Conservation (phyloP, 805 yeast species). For the Kodamaea leandrae region DNA sequence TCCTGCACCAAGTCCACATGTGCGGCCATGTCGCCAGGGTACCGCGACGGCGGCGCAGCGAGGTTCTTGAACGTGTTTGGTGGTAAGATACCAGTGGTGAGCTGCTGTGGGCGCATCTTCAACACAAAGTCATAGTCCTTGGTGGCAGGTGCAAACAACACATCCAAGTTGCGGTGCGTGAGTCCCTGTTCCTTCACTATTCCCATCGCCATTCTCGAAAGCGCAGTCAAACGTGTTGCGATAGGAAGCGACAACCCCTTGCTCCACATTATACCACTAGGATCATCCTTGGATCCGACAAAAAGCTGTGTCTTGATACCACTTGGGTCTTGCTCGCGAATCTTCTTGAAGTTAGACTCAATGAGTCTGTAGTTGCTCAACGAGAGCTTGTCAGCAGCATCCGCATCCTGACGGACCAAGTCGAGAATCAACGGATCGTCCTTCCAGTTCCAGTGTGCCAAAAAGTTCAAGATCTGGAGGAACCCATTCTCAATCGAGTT, state of each 20-base stretch:
- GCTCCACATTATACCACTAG: constrained; percentile 85
- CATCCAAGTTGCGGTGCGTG: constrained; percentile 38
- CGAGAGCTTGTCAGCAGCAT: constrained; percentile 59
- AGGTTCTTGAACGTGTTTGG: constrained; percentile 61
- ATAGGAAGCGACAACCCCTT: constrained; percentile 63
- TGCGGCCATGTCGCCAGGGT: constrained; percentile 45
- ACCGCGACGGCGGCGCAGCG: constrained; percentile 39
- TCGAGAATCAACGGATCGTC: constrained; percentile 83
- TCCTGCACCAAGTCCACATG: constrained; percentile 61
- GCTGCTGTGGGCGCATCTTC: constrained; percentile 39
- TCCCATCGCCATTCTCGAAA: constrained; percentile 71
- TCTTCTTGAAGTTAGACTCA: constrained; percentile 59
- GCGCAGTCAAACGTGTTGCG: constrained; percentile 82
- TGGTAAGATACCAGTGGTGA: constrained; percentile 55
- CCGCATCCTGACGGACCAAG: constrained; percentile 49
- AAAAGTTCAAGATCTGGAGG: constrained; percentile 63
- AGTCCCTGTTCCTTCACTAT: constrained; percentile 43
- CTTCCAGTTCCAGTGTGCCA: constrained; percentile 92
- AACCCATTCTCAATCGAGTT: constrained; percentile 79
- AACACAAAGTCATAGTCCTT: constrained; percentile 83
- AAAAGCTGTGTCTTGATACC: constrained; percentile 77
- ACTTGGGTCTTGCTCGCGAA: constrained; percentile 77
- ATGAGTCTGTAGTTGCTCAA: constrained; percentile 60
- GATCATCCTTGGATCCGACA: constrained; percentile 79
- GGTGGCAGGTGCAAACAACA: constrained; percentile 76